Percentiles rank a stretch among this genome's conserved stretches.
These are phyloP conservation scores for Xanthoconium stramineum DNA, from an alignment of 768 basidiomycete species.

Conservation along the genomic window DNA sequence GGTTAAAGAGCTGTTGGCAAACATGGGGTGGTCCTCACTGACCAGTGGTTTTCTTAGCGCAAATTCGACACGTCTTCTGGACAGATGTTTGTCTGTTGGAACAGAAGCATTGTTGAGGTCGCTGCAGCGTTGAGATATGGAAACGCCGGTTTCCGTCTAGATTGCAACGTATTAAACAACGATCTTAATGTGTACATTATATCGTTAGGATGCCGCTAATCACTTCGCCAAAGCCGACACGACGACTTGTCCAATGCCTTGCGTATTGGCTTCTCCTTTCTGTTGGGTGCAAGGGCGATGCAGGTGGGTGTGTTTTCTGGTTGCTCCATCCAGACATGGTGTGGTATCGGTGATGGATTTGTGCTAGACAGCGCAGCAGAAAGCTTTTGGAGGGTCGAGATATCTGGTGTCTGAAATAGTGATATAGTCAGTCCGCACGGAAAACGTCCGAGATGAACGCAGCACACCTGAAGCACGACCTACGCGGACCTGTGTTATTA, in stretches of 20 bases:
- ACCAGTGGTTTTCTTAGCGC: conserved; percentile 24
- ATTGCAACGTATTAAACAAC: not conserved
- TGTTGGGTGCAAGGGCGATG: conserved; percentile 42
- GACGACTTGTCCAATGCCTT: conserved; percentile 40
- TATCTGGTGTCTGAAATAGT: conserved; percentile 31
- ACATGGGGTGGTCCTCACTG: conserved; percentile 45
- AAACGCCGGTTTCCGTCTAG: not conserved
- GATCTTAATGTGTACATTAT: not conserved
- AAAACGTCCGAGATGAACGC: not conserved
- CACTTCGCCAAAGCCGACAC: conserved; percentile 36
- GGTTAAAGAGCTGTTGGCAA: conserved; percentile 49
- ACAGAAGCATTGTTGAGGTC: conserved; percentile 42
- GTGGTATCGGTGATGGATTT: conserved; percentile 28
- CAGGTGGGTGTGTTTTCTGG: conserved; percentile 43
- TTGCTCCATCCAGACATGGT: conserved; percentile 44
- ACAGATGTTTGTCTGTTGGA: conserved; percentile 50
- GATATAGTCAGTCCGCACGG: not conserved
- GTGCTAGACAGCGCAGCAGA: conserved; percentile 24
- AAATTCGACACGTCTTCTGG: conserved; percentile 44
- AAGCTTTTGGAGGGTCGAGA: conserved; percentile 32
- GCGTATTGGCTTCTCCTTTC: conserved; percentile 35
- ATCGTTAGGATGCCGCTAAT: conserved; percentile 3
- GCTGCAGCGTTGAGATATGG: conserved; percentile 20
- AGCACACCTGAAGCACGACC: conserved; percentile 40
- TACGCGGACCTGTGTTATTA: conserved; percentile 11